These are phyloP conservation scores for Reticulascus tulasneorum DNA, from an alignment of 2,329 filamentous ascomycete species.

Conservation along the genomic window DNA sequence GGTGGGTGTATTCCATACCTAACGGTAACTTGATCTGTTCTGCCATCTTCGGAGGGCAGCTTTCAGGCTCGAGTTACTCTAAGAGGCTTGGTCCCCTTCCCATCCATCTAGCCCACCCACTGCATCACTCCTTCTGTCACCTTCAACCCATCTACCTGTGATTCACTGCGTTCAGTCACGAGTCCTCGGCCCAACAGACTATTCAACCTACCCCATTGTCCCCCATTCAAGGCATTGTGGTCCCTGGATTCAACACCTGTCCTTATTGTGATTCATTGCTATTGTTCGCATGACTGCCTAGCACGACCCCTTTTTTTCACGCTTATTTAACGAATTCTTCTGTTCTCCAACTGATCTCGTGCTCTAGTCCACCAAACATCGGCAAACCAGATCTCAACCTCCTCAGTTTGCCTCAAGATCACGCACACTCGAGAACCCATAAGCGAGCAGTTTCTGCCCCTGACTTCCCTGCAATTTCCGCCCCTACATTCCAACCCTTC, in stretches of 20 bases:
- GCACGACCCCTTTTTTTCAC: not conserved
- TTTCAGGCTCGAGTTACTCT: too few species aligned
- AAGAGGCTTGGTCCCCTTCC: too few species aligned
- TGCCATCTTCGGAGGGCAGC: too few species aligned
- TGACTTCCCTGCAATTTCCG: slow-evolving; percentile 31
- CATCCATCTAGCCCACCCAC: too few species aligned
- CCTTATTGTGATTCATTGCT: not conserved
- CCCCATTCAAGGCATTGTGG: not conserved
- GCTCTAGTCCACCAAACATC: slow-evolving; percentile 12
- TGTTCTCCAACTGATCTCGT: not conserved
- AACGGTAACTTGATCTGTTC: too few species aligned
- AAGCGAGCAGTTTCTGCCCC: slow-evolving; percentile 49
- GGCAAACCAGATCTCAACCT: slow-evolving; percentile 11
- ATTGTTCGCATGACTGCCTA: not conserved
- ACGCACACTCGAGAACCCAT: slow-evolving; percentile 28
- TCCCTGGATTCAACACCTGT: not conserved
- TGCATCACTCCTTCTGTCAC: too few species aligned
- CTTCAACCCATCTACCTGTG: too few species aligned
- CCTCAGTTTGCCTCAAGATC: slow-evolving; percentile 14
- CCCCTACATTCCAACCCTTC: slow-evolving; percentile 13
- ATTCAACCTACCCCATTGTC: not conserved
- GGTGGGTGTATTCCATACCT: too few species aligned
- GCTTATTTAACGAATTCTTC: not conserved
- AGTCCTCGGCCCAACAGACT: too few species aligned
- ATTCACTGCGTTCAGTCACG: too few species aligned